Evolutionary conservation across 2,329 filamentous ascomycete genomes (phyloP).

Genomic region (Herpomyces periplanetae): DNA sequence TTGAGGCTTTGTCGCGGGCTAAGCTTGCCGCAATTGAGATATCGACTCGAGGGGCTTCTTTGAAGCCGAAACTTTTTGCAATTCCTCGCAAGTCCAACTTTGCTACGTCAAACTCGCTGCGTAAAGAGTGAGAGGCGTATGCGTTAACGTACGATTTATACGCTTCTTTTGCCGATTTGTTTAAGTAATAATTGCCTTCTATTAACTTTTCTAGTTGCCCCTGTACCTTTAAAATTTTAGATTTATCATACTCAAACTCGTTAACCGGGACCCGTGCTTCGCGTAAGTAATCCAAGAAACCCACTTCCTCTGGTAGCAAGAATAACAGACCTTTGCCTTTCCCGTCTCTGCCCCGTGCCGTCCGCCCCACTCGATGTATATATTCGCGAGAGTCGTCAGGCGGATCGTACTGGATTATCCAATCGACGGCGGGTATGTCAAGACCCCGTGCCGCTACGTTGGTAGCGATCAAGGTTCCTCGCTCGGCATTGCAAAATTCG

Average conservation of each 20-base stretch:
- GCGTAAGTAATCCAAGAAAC: conserved; percentile 65
- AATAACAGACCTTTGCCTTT: conserved; percentile 76
- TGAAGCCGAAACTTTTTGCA: conserved; percentile 47
- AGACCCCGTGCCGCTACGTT: conserved; percentile 81
- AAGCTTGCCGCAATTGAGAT: conserved; percentile 37
- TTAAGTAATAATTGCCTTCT: conserved; percentile 76
- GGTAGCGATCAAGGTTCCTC: conserved; percentile 69
- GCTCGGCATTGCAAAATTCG: conserved; percentile 53
- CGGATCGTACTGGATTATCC: conserved; percentile 81
- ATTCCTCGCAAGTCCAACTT: conserved; percentile 49
- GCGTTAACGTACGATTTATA: conserved; percentile 77
- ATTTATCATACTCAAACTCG: conserved; percentile 72
- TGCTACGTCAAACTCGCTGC: conserved; percentile 48
- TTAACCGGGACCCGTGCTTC: conserved; percentile 67
- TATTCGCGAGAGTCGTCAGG: conserved; percentile 64
- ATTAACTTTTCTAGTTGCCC: conserved; percentile 67
- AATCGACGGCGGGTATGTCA: conserved; percentile 82
- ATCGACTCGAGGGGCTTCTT: conserved; percentile 34
- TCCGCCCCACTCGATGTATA: conserved; percentile 82
- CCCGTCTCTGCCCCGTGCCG: conserved; percentile 39
- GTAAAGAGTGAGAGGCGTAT: conserved; percentile 49
- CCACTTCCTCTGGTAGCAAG: conserved; percentile 59
- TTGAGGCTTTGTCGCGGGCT: conserved; percentile 30
- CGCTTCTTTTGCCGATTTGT: conserved; percentile 36
- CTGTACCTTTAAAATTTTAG: conserved; percentile 55